These are phyloP conservation scores for Trichoderma lentiforme DNA, from an alignment of 2,329 filamentous ascomycete species.

Conservation along the genomic window DNA sequence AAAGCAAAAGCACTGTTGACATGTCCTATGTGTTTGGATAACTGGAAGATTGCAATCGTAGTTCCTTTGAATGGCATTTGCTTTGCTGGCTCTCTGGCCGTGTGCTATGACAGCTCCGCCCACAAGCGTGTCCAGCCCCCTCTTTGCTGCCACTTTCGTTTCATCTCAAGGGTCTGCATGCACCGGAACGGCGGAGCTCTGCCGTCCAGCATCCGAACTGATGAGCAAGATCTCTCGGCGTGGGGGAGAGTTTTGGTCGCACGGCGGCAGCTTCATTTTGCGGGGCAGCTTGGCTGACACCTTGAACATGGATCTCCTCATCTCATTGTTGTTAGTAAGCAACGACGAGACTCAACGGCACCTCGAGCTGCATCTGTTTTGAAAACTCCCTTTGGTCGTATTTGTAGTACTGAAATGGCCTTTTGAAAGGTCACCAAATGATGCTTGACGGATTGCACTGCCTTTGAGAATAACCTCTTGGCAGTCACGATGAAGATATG, in stretches of 20 bases:
- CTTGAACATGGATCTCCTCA: not conserved
- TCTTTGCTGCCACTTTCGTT: not conserved
- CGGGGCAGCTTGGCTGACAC: not conserved
- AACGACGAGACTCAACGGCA: not conserved
- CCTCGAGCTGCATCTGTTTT: too few species aligned
- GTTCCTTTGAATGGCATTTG: not conserved
- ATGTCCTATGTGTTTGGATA: not conserved
- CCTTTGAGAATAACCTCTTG: too few species aligned
- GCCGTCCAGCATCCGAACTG: constrained; percentile 1
- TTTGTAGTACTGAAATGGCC: not conserved
- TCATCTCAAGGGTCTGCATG: constrained; percentile 4
- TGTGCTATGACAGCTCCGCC: not conserved
- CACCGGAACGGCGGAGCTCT: constrained; percentile 4
- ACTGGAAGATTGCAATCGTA: not conserved
- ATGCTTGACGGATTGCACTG: not conserved
- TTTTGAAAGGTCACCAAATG: too few species aligned
- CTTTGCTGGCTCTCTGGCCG: not conserved
- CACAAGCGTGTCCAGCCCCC: not conserved
- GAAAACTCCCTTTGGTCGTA: not conserved
- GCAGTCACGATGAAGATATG: not conserved
- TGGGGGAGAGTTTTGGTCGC: constrained; percentile 1
- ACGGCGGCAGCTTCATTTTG: constrained; percentile 2
- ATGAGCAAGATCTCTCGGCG: constrained; percentile 12
- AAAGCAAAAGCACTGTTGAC: not conserved
- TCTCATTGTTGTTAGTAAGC: not conserved